Percentiles rank a stretch among this genome's conserved stretches.
Conservation (phyloP, 2,329 filamentous ascomycete species). For the Lachnellula hyalina region DNA sequence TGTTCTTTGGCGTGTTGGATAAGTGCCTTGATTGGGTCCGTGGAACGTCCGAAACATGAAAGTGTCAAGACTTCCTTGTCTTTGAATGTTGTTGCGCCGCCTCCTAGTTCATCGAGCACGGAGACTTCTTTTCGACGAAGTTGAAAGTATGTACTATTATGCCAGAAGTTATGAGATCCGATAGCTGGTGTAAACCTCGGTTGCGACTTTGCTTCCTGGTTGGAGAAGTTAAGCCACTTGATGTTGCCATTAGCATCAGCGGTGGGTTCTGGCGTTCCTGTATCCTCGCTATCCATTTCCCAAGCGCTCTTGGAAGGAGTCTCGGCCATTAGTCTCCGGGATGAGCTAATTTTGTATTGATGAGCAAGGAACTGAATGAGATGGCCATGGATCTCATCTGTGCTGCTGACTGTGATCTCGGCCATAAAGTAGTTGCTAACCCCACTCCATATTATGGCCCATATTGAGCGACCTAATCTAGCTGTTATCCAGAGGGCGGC, state of each 20-base stretch:
- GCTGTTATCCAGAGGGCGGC: constrained; percentile 36
- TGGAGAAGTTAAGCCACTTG: constrained; percentile 54
- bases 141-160: constrained; percentile 45
- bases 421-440: constrained; percentile 45
- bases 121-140: constrained; percentile 31
- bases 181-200: constrained; percentile 51
- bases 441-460: constrained; percentile 32
- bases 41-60: constrained; percentile 47
- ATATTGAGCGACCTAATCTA: constrained; percentile 36
- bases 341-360: constrained; percentile 46
- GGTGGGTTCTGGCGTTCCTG: constrained; percentile 40
- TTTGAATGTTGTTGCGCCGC: constrained; percentile 35
- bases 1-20: constrained; percentile 48
- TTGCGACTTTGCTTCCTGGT: constrained; percentile 47
- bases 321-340: constrained; percentile 50
- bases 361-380: constrained; percentile 54
- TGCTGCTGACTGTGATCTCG: constrained; percentile 47
- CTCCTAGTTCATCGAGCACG: constrained; percentile 20
- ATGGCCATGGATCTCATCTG: constrained; percentile 53
- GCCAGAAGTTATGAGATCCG: constrained; percentile 51
- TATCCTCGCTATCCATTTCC: constrained; percentile 41
- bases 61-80: constrained; percentile 49
- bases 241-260: constrained; percentile 34
- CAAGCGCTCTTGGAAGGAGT: constrained; percentile 50
- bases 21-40: constrained; percentile 50